phyloP scores from a whole-genome alignment of 768 basidiomycete genomes.

The Tricholoma flavovirens region DNA sequence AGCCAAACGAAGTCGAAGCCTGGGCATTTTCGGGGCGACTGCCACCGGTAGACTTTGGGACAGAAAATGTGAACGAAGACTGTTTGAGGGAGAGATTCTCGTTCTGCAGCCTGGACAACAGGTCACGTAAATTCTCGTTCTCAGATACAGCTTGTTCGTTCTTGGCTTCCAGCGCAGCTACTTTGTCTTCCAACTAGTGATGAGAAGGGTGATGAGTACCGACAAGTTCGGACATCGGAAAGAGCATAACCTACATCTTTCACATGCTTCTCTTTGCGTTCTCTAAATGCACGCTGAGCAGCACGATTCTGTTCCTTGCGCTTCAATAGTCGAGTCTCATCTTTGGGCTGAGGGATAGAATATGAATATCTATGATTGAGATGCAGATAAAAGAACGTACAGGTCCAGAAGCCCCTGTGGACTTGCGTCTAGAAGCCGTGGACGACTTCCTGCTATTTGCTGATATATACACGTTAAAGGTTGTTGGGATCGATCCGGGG shows the following conservation, averaged over 20 bases:
- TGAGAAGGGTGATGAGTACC: conserved; percentile 3
- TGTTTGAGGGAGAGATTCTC: conserved; percentile 85
- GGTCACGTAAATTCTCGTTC: conserved; percentile 86
- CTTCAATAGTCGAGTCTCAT: conserved; percentile 73
- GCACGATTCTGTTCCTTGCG: conserved; percentile 97
- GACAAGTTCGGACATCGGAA: conserved; percentile 1
- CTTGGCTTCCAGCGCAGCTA: conserved; percentile 80
- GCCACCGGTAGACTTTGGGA: conserved; percentile 40
- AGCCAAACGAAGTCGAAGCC: conserved; percentile 20
- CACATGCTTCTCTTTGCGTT: conserved; percentile 95
- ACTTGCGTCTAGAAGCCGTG: conserved; percentile 29
- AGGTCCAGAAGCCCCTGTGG: conserved; percentile 21
- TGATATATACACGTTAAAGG: background rate
- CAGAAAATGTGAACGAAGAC: conserved; percentile 75
- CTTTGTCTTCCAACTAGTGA: conserved; percentile 81
- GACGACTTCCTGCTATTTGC: conserved; percentile 19
- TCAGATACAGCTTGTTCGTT: conserved; percentile 67
- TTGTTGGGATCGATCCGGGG: background rate
- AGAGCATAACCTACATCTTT: conserved; percentile 68
- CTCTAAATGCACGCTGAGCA: conserved; percentile 95
- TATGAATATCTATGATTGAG: background rate
- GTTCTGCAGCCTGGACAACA: conserved; percentile 76
- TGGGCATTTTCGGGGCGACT: conserved; percentile 11
- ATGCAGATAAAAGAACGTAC: conserved; percentile 17
- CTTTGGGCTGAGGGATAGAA: conserved; percentile 36